Evolutionary conservation across 768 basidiomycete genomes (phyloP), one percentile per base, ranked within the genome.

Genomic region (Tulasnella sp.): DNA sequence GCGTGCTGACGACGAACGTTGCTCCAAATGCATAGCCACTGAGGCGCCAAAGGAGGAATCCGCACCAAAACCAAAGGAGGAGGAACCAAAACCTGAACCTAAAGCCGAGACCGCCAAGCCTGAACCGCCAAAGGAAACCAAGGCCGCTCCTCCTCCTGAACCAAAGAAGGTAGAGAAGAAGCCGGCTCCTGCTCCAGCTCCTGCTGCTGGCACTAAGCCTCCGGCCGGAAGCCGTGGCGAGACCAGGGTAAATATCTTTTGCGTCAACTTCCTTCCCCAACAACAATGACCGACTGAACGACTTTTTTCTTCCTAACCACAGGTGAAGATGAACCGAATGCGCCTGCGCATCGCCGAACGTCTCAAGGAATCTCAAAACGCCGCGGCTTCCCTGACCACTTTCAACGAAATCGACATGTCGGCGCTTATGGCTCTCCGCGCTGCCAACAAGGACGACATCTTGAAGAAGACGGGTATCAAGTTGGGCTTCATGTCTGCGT

Each of bases 381-480:
- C 93, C 25, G 97, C 97, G 4, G 97, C 97, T 68, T 96, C 95
- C 71, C 84, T 99, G 77, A 99, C 97, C 40, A 99, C 97, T 34
- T 99, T 99, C 89, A 98, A 99, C 86, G 97, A 99, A 85, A 94
- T 99, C 82, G 97, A 99, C 86, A 99, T 99, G 97, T 96, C 94
- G 54, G 91, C 93, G 58, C 85, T 99, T 75, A 93, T 97, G 86
- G 91, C 91, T 54, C 90, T 99, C 90, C 93, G 97, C 81, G 89
- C 91, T 82, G 89, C 91, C 82, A 96, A 95, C 89, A 99, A 99
- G 87, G 96, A 97, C 79, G 86, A 88, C 64, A 86, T 98, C 49
- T 86, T 95, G 64, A 97, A 99, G 83, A 89, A 91, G 81, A 92
- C 96, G 80, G 96, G 95, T 71, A 91, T 99, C 83, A 99, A 99